A percentile compares a stretch with the other conserved stretches of the same genome.
These are phyloP conservation scores for Rhodofomes roseus DNA, from an alignment of 1,284 basidiomycete genomes.

Conservation along the genomic window DNA sequence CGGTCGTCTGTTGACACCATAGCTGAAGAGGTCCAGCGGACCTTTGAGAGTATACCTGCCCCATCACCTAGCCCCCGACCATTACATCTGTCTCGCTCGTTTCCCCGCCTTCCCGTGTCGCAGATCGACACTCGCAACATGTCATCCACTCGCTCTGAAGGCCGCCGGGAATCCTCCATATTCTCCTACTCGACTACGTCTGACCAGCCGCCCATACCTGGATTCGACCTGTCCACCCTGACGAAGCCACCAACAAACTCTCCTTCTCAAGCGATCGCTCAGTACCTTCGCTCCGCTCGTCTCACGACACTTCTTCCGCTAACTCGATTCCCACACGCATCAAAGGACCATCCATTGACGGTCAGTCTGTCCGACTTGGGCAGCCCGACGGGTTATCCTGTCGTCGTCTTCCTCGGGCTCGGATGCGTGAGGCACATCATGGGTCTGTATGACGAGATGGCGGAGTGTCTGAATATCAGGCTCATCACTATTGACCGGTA, in stretches of 20 bases:
- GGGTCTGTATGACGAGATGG: slow-evolving; percentile 95
- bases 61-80: slow-evolving; percentile 36
- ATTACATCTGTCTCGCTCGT: slow-evolving; percentile 43
- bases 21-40: slow-evolving; percentile 72
- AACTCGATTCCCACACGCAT: slow-evolving; percentile 75
- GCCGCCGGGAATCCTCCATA: slow-evolving; percentile 30
- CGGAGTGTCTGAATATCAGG: slow-evolving; percentile 79
- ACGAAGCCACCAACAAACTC: slow-evolving; percentile 32
- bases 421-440: slow-evolving; percentile 94
- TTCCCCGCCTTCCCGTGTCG: slow-evolving; percentile 41
- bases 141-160: slow-evolving; percentile 51
- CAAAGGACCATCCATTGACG: slow-evolving; percentile 66
- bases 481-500: slow-evolving; percentile 94
- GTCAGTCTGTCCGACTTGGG: slow-evolving; percentile 94
- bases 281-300: slow-evolving; percentile 80
- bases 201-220: slow-evolving; percentile 35
- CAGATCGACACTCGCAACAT: slow-evolving; percentile 43
- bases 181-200: slow-evolving; percentile 40
- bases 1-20: slow-evolving; percentile 82
- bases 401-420: slow-evolving; percentile 89
- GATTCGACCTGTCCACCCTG: slow-evolving; percentile 22
- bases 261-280: slow-evolving; percentile 69
- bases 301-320: slow-evolving; percentile 83
- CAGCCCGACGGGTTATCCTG: slow-evolving; percentile 74
- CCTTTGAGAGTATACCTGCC: slow-evolving; percentile 53